Evolutionary conservation across 176 grass and related monocot genomes (phyloP).

Genomic region (Oryza officinalis): DNA sequence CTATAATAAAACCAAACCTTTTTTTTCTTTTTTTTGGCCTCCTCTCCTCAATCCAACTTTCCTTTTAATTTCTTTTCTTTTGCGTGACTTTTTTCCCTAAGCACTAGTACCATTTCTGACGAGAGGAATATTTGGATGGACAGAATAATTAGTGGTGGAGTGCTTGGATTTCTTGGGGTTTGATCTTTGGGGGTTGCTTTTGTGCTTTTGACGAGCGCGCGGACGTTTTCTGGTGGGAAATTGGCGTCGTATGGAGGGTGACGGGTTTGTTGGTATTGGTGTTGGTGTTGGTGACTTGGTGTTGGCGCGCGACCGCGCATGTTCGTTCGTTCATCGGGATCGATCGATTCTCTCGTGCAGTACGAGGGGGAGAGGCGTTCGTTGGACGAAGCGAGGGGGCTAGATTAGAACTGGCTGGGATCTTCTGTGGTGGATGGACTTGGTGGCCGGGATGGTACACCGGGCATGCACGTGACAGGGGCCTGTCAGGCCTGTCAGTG

Average conservation of each 20-base stretch:
- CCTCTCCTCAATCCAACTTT: background rate
- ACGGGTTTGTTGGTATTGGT: slow-evolving; percentile 20
- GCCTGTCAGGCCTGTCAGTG: too few species aligned
- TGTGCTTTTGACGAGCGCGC: slow-evolving; percentile 45
- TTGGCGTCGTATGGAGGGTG: background rate
- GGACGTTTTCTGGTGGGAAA: background rate
- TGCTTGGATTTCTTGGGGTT: slow-evolving; percentile 56
- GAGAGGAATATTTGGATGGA: slow-evolving; percentile 26
- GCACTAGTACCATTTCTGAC: background rate
- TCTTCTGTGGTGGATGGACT: slow-evolving; percentile 28
- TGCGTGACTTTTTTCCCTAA: background rate
- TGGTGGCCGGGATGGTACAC: background rate
- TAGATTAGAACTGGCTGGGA: slow-evolving; percentile 43
- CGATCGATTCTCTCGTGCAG: background rate
- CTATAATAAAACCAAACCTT: slow-evolving; percentile 57
- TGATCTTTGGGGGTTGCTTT: slow-evolving; percentile 50
- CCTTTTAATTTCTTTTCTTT: slow-evolving; percentile 41
- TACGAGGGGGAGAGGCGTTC: slow-evolving; percentile 23
- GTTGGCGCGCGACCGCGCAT: slow-evolving; percentile 1
- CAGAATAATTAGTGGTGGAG: slow-evolving; percentile 30
- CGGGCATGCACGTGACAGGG: background rate
- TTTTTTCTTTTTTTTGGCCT: slow-evolving; percentile 26
- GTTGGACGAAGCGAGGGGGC: slow-evolving; percentile 43
- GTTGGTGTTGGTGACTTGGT: too few species aligned
- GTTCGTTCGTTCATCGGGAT: slow-evolving; percentile 42